Evolutionary conservation across 108 stramenopile genomes (phyloP).

Genomic region (Cyclotella sp.): DNA sequence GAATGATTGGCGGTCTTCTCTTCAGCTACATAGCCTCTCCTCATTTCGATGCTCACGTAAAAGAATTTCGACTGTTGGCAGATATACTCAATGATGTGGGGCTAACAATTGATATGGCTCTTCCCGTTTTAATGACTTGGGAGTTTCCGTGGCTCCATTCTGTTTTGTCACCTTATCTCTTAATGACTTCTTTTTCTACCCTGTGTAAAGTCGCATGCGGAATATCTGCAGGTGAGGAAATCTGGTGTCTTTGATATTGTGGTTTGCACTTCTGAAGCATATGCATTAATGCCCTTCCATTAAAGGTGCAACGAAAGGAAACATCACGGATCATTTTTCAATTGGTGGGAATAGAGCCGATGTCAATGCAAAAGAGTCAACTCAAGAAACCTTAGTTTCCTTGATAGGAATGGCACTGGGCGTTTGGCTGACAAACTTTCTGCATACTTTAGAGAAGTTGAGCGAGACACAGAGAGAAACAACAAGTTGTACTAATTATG

Average conservation of each 20-base stretch:
- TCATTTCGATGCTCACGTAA: slow-evolving; percentile 89
- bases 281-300: neutral
- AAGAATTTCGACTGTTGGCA: slow-evolving; percentile 95
- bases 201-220: slow-evolving; percentile 92
- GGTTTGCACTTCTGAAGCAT: neutral
- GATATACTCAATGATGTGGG: slow-evolving; percentile 94
- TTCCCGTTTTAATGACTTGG: slow-evolving; percentile 56
- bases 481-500: slow-evolving; percentile 6
- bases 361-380: slow-evolving; percentile 92
- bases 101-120: slow-evolving; percentile 89
- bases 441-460: slow-evolving; percentile 53
- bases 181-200: slow-evolving; percentile 66
- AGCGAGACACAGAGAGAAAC: slow-evolving; percentile 10
- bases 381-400: slow-evolving; percentile 95
- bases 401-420: slow-evolving; percentile 91
- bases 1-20: slow-evolving; percentile 89
- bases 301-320: slow-evolving; percentile 40
- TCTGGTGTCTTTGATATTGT: neutral
- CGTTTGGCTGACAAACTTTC: slow-evolving; percentile 55
- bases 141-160: slow-evolving; percentile 16
- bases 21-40: slow-evolving; percentile 81
- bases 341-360: slow-evolving; percentile 90
- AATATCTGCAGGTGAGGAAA: slow-evolving; percentile 74
- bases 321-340: slow-evolving; percentile 88
- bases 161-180: slow-evolving; percentile 50